Base-by-base conservation (phyloP, 768 basidiomycete species). In the Auriscalpium microsporum region DNA sequence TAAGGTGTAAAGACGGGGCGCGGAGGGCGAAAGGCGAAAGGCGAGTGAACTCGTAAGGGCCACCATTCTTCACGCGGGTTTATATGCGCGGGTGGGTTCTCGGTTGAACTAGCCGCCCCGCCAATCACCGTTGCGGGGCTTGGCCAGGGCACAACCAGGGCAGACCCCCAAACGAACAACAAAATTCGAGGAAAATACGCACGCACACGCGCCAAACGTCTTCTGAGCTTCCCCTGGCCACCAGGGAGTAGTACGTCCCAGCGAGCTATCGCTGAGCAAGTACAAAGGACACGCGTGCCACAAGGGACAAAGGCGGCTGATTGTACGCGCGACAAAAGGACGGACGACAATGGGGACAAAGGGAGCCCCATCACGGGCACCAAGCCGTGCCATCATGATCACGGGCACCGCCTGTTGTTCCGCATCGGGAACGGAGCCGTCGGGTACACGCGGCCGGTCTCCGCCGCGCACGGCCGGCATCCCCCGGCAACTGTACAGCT, bases 401-500 rank as follows among this genome's bases (percentile, higher is more conserved):
- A n/a, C n/a, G n/a, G n/a, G 28, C 58, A 58, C 58, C 57, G 35
- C 47, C 52, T 57, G 36, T 56, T 56, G 33, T 40, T 57, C 48
- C 48, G 10, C 23, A 40, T 33, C 45, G 36, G 56, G 46, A 45
- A 36, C 28, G 36, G 55, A 48, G 16, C 34, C 46, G n/a, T n/a
- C n/a, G n/a, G n/a, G n/a, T n/a, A n/a, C n/a, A n/a, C n/a, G n/a
- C n/a, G n/a, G n/a, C n/a, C n/a, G n/a, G n/a, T n/a, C n/a, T n/a
- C n/a, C n/a, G n/a, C n/a, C n/a, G n/a, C n/a, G n/a, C n/a, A 7
- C 38, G 10, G 45, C 74, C 77, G 75, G 6, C 55, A 36, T 46
- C 60, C 33, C 73, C 76, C 72, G 60, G 53, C 17, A 71, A 68
- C 74, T 75, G 60, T 68, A 67, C 53, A 63, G 70, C 59, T 58